A percentile compares a stretch with the other conserved stretches of the same genome.
These are phyloP conservation scores for Sphenostylis stenocarpa DNA, from an alignment of 306 rosid species.

Conservation along the genomic window DNA sequence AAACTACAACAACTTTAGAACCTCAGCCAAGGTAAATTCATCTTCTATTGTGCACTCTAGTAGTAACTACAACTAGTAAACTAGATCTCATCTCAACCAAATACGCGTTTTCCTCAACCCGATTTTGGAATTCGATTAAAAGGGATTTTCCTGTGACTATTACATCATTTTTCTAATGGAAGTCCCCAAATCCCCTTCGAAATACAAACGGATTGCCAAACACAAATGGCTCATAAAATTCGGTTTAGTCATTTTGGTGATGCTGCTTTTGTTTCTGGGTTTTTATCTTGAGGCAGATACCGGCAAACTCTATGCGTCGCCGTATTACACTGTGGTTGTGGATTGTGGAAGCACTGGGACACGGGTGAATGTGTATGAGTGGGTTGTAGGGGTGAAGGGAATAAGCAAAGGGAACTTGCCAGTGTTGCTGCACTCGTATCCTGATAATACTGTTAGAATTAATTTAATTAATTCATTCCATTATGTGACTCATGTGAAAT, in stretches of 20 bases:
- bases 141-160: conserved; percentile 23
- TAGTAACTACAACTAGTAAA: neutral
- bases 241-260: conserved; percentile 28
- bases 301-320: conserved; percentile 30
- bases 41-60: neutral
- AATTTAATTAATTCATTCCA: no score
- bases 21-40: conserved; percentile 21
- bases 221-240: conserved; percentile 35
- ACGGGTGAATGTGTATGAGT: conserved; percentile 64
- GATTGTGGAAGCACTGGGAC: conserved; percentile 93
- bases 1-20: neutral
- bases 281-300: conserved; percentile 43
- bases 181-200: conserved; percentile 66
- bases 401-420: conserved; percentile 45
- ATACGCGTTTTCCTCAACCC: neutral
- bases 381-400: conserved; percentile 38
- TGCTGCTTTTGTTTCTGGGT: conserved; percentile 47
- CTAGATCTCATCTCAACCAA: neutral
- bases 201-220: conserved; percentile 46
- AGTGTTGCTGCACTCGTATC: conserved; percentile 59
- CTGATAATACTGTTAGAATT: no score
- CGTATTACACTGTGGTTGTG: conserved; percentile 70
- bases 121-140: neutral
- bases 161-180: conserved; percentile 48
- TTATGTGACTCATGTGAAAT: no score